Percentiles rank a stretch among this genome's conserved stretches.
Conservation (phyloP, 169 alveolate species). For the Eimeria brunetti region DNA sequence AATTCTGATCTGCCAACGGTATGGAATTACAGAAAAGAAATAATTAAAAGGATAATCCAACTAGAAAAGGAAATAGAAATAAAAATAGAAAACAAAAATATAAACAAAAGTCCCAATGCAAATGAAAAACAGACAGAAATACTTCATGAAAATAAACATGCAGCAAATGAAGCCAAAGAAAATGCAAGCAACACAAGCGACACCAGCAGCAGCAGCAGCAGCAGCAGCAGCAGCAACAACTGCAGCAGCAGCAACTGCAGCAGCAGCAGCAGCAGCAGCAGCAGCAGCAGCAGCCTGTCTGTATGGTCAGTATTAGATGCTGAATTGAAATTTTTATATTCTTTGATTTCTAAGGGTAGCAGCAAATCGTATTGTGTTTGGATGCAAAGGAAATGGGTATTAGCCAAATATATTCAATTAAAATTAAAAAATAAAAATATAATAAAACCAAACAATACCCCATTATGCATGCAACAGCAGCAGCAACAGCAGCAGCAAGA, state of each 20-base stretch:
- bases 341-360: neutral
- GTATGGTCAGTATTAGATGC: neutral
- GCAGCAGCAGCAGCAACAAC: neutral
- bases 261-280: slow-evolving; percentile 20
- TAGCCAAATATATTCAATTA: no score
- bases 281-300: neutral
- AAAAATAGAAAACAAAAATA: no score
- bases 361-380: slow-evolving; percentile 67
- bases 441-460: no score
- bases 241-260: neutral
- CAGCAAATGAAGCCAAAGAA: neutral
- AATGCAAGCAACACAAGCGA: neutral
- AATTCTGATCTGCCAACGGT: slow-evolving; percentile 55
- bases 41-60: no score
- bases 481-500: neutral
- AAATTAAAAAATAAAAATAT: no score
- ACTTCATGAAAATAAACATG: no score
- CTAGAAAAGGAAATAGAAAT: no score
- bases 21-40: slow-evolving; percentile 63
- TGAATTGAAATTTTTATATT: neutral
- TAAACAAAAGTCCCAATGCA: no score
- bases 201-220: neutral
- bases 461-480: slow-evolving; percentile 11
- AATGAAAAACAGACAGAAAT: no score
- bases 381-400: slow-evolving; percentile 55